These are phyloP conservation scores for Brassica rapa DNA, from an alignment of 345 rosid genomes.

Conservation along the genomic window DNA sequence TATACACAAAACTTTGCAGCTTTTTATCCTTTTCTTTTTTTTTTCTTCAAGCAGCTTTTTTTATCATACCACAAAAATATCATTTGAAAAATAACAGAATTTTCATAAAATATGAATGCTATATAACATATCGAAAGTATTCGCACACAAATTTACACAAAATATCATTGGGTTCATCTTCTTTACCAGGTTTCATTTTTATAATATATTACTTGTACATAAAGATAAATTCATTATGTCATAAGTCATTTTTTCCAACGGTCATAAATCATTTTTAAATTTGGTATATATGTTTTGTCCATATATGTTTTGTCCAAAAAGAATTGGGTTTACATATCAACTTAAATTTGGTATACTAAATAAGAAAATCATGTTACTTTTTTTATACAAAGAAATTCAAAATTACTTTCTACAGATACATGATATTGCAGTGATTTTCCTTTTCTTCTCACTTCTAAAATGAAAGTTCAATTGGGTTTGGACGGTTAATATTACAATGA, in stretches of 20 bases:
- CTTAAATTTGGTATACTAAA: neutral
- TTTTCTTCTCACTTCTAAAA: neutral
- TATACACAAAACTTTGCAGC: too few relatives aligned
- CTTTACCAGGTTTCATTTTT: neutral
- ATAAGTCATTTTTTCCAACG: neutral
- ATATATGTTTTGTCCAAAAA: too few relatives aligned
- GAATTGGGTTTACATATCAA: too few relatives aligned
- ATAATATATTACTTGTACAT: neutral
- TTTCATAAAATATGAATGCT: neutral
- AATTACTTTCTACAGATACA: neutral
- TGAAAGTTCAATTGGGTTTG: neutral
- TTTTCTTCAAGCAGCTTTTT: too few relatives aligned
- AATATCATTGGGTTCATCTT: neutral
- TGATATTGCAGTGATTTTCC: conserved; percentile 3
- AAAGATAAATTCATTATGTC: neutral
- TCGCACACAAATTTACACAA: neutral
- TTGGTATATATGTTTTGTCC: too few relatives aligned
- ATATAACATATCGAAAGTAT: neutral
- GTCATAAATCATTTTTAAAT: neutral
- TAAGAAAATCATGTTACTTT: conserved; percentile 2
- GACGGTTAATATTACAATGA: neutral
- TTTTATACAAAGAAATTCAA: neutral
- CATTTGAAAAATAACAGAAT: too few relatives aligned
- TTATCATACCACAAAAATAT: too few relatives aligned
- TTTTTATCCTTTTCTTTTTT: neutral